Evolutionary conservation across 345 rosid genomes (phyloP), one percentile per base, ranked within the genome.

Genomic region (Eucalyptus shirleyi): DNA sequence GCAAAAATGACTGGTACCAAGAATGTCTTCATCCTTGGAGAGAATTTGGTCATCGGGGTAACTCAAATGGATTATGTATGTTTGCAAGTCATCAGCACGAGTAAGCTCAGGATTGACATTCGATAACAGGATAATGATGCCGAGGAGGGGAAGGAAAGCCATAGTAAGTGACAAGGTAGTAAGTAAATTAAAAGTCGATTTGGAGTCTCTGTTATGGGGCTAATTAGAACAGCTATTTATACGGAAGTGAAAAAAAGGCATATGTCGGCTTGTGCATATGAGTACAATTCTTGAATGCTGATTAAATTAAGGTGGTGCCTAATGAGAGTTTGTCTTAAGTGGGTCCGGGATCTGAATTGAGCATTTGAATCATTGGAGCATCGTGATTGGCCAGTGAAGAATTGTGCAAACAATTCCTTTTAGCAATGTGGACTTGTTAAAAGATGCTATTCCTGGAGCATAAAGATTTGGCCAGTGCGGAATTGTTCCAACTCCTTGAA

Each of bases 1-100:
- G 92, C 85, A 93, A 47, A 81, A 93, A 93, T 32, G 93, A 91
- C 42, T 26, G 32, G 86, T 93, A 86, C 91, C 91, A 92, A 42
- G 51, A 30, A 93, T 49, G 69, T 90, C 90, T 26, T 88, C 88
- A 32, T 89, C n/a, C 19, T 91, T 23, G 7, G 87, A 32, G 53
- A 89, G 88, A 10, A 86, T 49, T 32, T 30, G 17, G 21, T 87
- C 91, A 51, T 80, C 89, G 13, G 90, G 93, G 55, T 86, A 88
- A 18, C 49, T 80, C 10, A 92, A 86, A 72, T 88, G 86, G 88
- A 92, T 90, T 86, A 92, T 92, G 88, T 91, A 92, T 21, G 92
- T 91, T 26, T 90, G 87, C 44, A 92, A n/a, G 28, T 89, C 69
- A 49, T 60, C 19, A n/a, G 89, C 87, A 83, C 15, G 49, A 45